Percentiles rank a stretch among this genome's conserved stretches.
These are phyloP conservation scores for Paecilomyces variotii DNA, from an alignment of 2,329 filamentous ascomycete species.

Conservation along the genomic window DNA sequence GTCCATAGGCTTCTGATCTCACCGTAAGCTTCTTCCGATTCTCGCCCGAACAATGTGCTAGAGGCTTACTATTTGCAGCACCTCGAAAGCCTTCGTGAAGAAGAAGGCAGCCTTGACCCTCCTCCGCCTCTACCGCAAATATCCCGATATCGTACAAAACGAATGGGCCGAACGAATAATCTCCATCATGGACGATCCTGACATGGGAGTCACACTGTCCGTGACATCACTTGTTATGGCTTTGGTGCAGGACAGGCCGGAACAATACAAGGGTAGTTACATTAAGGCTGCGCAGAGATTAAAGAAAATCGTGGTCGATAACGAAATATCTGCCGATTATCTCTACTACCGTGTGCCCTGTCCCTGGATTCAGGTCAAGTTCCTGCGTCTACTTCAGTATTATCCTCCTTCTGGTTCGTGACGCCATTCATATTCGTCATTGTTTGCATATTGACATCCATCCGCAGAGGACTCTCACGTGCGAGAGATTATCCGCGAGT, in stretches of 20 bases:
- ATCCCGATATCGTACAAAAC: slow-evolving; percentile 84
- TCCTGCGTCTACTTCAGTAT: slow-evolving; percentile 85
- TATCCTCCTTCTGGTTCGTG: slow-evolving; percentile 80
- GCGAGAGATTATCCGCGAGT: slow-evolving; percentile 83
- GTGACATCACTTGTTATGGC: slow-evolving; percentile 95
- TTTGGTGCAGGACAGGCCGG: slow-evolving; percentile 85
- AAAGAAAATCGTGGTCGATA: slow-evolving; percentile 84
- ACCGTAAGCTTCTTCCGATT: slow-evolving; percentile 52
- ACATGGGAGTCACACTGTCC: slow-evolving; percentile 89
- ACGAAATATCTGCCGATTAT: slow-evolving; percentile 83
- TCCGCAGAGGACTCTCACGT: slow-evolving; percentile 77
- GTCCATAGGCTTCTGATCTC: slow-evolving; percentile 92
- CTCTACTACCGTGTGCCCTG: slow-evolving; percentile 99
- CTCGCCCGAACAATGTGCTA: slow-evolving; percentile 27
- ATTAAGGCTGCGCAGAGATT: slow-evolving; percentile 84
- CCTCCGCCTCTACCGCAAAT: slow-evolving; percentile 87
- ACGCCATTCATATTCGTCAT: slow-evolving; percentile 1
- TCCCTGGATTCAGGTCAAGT: slow-evolving; percentile 95
- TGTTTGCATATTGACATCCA: slow-evolving; percentile 2
- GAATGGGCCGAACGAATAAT: slow-evolving; percentile 98
- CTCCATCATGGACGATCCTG: slow-evolving; percentile 94
- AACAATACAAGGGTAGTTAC: slow-evolving; percentile 89
- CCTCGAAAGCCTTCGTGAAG: slow-evolving; percentile 96
- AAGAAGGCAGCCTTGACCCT: slow-evolving; percentile 96
- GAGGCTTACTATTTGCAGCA: slow-evolving; percentile 33